Evolutionary conservation across 2,329 filamentous ascomycete genomes (phyloP).

Genomic region (Fusarium gaditjirri): DNA sequence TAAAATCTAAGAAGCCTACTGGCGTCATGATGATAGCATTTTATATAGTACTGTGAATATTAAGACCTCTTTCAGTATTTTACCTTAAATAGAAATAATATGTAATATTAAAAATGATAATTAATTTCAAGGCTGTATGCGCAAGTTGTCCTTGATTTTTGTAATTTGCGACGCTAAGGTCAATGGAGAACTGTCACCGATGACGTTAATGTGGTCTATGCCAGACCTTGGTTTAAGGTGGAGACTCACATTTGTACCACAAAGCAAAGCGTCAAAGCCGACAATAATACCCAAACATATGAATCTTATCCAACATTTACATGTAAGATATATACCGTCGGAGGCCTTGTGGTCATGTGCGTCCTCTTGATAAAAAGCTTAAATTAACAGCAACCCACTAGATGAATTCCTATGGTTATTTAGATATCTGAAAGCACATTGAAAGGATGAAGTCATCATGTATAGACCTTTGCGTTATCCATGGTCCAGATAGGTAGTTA

Average conservation of each 20-base stretch:
- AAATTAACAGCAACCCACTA: not conserved
- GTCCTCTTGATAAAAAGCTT: not conserved
- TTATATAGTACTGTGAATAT: not conserved
- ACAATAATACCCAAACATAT: slow-evolving; percentile 10
- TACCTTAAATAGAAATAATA: slow-evolving; percentile 8
- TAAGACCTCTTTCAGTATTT: not conserved
- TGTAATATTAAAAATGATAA: not conserved
- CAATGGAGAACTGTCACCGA: slow-evolving; percentile 26
- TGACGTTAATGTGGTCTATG: slow-evolving; percentile 28
- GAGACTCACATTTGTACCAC: slow-evolving; percentile 1
- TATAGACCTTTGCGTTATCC: not conserved
- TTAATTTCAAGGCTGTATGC: slow-evolving; percentile 19
- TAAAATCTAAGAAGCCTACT: not conserved
- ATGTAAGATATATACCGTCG: not conserved
- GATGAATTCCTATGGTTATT: not conserved
- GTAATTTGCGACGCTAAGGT: slow-evolving; percentile 29
- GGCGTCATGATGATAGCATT: slow-evolving; percentile 19
- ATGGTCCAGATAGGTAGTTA: not conserved
- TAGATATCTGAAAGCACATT: not conserved
- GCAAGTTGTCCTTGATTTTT: slow-evolving; percentile 35
- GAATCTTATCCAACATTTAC: too few species aligned
- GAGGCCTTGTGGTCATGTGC: not conserved
- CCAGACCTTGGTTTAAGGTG: slow-evolving; percentile 29
- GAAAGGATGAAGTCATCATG: not conserved
- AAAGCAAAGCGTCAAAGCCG: not conserved